Conservation (phyloP, 768 basidiomycete species). For the Lactarius evosmus region DNA sequence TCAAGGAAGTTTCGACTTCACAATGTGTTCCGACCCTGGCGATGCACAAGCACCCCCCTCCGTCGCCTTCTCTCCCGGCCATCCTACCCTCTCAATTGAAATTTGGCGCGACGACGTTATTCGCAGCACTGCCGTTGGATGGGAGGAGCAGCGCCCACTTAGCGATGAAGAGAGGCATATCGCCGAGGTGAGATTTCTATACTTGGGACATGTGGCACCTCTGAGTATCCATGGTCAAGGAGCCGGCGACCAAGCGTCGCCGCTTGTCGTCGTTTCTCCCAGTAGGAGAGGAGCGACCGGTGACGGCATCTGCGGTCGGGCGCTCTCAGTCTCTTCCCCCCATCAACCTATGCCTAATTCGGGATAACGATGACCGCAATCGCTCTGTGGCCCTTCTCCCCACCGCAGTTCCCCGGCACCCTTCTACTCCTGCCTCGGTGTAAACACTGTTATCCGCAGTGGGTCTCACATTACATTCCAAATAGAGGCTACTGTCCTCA, state of each 20-base stretch:
- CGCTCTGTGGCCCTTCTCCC: slow-evolving; percentile 7
- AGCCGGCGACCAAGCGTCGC: slow-evolving; percentile 29
- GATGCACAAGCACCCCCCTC: slow-evolving; percentile 12
- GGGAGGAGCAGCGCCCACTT: slow-evolving; percentile 4
- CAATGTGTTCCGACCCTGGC: slow-evolving; percentile 32
- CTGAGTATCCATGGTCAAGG: slow-evolving; percentile 26
- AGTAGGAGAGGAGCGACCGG: slow-evolving; percentile 11
- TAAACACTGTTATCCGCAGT: slow-evolving; percentile 5
- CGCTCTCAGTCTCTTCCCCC: slow-evolving; percentile 22
- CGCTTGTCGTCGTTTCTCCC: slow-evolving; percentile 20
- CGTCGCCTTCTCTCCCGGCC: slow-evolving; percentile 28
- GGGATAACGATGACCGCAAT: slow-evolving; percentile 15
- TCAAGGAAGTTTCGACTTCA: slow-evolving; percentile 50
- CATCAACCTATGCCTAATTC: slow-evolving; percentile 14
- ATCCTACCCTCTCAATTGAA: slow-evolving; percentile 37
- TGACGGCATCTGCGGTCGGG: slow-evolving; percentile 9
- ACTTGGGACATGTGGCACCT: slow-evolving; percentile 7
- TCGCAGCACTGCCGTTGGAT: slow-evolving; percentile 15
- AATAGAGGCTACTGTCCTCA: not conserved
- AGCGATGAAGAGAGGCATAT: slow-evolving; percentile 10
- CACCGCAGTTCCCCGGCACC: slow-evolving; percentile 10
- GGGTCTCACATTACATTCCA: not conserved
- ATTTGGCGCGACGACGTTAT: slow-evolving; percentile 45
- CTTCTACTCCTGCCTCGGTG: slow-evolving; percentile 22
- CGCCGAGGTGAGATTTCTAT: slow-evolving; percentile 22